Evolutionary conservation across 129 eudicot genomes (phyloP), one percentile per base, ranked within the genome.

Genomic region (Sambucus nigra): DNA sequence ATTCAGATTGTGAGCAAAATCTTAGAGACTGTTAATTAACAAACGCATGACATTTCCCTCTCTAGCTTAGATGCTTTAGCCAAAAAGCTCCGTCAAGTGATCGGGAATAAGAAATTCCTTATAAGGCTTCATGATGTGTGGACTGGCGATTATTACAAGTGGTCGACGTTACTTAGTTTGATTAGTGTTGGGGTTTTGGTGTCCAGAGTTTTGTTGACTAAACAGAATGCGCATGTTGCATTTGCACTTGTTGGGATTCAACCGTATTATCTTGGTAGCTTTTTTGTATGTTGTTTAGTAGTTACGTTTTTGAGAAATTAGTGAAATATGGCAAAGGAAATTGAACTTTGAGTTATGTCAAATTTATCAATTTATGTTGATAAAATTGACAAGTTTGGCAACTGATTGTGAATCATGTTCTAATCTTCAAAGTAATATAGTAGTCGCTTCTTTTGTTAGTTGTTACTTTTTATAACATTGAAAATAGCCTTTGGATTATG

Each of bases 51-150:
- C 35, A 4, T 3, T 5, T 19, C 19, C 39, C 15, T 6, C 13
- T 52, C 13, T 7, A 19, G 5, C 16, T 42, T 50, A 16, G 40
- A 52, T 5, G 2, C 40, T 12, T 14, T 25, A 14, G 21, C 7
- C 18, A 4, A 5, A 1, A 12, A 24, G 17, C 16, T 12, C 16
- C 4, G 14, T 50, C n/a, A 23, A 23, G 32, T 14, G 12, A 5
- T 11, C 1, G 8, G 16, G 6, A 47, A 47, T 3, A 49, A 49
- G 10, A 70, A 27, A 38, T 70, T 45, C 21, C 44, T 63, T 2
- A 12, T 70, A 10, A 55, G 63, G 16, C 14, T 70, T 5, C 69
- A 69, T 54, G 69, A 61, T 51, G 57, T 69, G 4, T 69, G 75
- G 75, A 42, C 53, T 17, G 55, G 25, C 2, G 33, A 45, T 5